Percentiles rank a stretch among this genome's conserved stretches.
These are phyloP conservation scores for Powellomyces hirtus DNA, from an alignment of 192 early-diverging fungal genomes.

Conservation along the genomic window DNA sequence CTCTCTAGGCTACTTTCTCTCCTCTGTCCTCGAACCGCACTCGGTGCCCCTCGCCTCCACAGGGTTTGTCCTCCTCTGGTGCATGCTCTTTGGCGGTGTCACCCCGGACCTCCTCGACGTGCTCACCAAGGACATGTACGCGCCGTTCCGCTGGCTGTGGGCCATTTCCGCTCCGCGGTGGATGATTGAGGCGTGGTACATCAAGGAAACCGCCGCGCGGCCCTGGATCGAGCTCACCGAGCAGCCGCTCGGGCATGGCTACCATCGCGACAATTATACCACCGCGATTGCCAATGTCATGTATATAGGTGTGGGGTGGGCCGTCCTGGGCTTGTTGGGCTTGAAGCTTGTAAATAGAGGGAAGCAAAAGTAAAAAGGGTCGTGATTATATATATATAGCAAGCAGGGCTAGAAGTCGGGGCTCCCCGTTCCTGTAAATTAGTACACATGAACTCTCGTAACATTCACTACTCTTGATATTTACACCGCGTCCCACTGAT, in stretches of 20 bases:
- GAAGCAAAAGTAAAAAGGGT: constrained; percentile 54
- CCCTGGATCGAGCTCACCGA: constrained; percentile 6
- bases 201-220: constrained; percentile 40
- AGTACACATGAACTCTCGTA: no score
- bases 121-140: constrained; percentile 18
- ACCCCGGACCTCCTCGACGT: constrained; percentile 52
- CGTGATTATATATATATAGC: no score
- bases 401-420: no score
- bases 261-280: constrained; percentile 41
- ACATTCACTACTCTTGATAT: no score
- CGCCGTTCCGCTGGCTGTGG: constrained; percentile 53
- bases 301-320: constrained; percentile 51
- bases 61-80: constrained; percentile 62
- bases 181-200: constrained; percentile 59
- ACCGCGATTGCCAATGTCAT: constrained; percentile 42
- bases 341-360: constrained; percentile 53
- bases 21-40: constrained; percentile 38
- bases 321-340: constrained; percentile 47
- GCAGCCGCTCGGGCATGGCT: constrained; percentile 32
- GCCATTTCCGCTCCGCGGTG: constrained; percentile 58
- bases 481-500: no score
- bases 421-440: no score
- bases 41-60: constrained; percentile 53
- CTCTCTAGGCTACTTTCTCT: constrained; percentile 51
- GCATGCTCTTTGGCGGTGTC: constrained; percentile 56